A percentile compares a stretch with the other conserved stretches of the same genome.
phyloP scores from a whole-genome alignment of 2,329 filamentous ascomycete species.

The Arthrobotrys pseudoclavata region DNA sequence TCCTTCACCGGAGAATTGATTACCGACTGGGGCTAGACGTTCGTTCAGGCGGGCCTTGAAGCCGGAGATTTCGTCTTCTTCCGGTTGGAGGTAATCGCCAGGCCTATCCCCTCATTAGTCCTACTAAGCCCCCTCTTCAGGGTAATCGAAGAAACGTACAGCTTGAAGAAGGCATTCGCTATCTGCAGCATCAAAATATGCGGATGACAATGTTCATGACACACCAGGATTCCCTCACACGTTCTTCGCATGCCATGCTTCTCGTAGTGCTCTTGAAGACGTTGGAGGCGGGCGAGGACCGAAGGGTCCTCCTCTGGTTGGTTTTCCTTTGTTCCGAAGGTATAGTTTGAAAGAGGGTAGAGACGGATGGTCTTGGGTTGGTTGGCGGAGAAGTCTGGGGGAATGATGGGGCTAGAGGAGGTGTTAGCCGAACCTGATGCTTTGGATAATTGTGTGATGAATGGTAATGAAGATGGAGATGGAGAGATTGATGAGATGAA shows the following conservation, averaged over 20 bases:
- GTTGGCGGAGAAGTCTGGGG: conserved; percentile 86
- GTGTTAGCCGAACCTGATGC: conserved; percentile 18
- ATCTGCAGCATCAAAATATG: conserved; percentile 99
- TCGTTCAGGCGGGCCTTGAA: conserved; percentile 95
- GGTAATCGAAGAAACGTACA: conserved; percentile 69
- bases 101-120: conserved; percentile 70
- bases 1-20: conserved; percentile 82
- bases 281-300: conserved; percentile 89
- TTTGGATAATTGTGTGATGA: neutral
- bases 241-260: conserved; percentile 96
- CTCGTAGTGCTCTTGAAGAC: conserved; percentile 94
- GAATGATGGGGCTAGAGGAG: conserved; percentile 75
- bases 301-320: conserved; percentile 98
- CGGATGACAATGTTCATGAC: conserved; percentile 98
- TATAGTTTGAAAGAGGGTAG: conserved; percentile 97
- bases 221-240: conserved; percentile 95
- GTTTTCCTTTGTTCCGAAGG: conserved; percentile 97
- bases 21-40: conserved; percentile 90
- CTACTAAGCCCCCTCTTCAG: neutral
- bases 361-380: conserved; percentile 91
- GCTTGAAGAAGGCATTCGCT: conserved; percentile 98
- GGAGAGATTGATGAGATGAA: neutral
- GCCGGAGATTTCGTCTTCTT: conserved; percentile 92
- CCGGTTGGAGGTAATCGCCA: conserved; percentile 90
- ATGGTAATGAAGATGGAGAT: neutral